These are phyloP conservation scores for Cyclanthera cordifolia DNA, from an alignment of 306 rosid species.

Conservation along the genomic window DNA sequence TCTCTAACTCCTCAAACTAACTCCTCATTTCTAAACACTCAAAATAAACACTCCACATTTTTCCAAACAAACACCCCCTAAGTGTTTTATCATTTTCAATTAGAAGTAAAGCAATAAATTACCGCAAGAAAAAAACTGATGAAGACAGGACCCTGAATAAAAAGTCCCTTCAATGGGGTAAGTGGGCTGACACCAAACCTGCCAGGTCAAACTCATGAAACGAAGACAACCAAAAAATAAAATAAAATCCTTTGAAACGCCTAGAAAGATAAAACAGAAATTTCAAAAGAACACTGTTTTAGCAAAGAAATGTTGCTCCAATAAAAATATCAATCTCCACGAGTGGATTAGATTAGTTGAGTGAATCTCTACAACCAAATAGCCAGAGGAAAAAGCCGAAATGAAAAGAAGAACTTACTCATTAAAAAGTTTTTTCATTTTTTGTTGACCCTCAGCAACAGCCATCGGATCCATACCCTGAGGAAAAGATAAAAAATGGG, in stretches of 20 bases:
- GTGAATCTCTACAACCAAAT: too few relatives aligned
- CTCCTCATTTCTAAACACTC: too few relatives aligned
- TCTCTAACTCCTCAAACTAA: too few relatives aligned
- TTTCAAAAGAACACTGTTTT: constrained; percentile 17
- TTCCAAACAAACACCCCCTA: too few relatives aligned
- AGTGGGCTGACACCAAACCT: constrained; percentile 75
- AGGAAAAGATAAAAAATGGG: not conserved
- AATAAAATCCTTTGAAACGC: not conserved
- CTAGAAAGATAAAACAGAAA: not conserved
- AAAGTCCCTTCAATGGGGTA: constrained; percentile 69
- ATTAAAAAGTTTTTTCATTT: constrained; percentile 25
- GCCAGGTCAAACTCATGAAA: constrained; percentile 24
- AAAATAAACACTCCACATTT: too few relatives aligned
- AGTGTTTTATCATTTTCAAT: constrained; percentile 3
- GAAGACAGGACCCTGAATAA: constrained; percentile 70
- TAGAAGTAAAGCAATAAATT: constrained; percentile 27
- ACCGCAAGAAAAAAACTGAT: constrained; percentile 85
- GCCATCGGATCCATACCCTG: constrained; percentile 38
- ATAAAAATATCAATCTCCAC: not conserved
- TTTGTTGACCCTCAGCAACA: constrained; percentile 29
- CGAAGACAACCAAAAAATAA: not conserved
- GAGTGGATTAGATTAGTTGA: too few relatives aligned
- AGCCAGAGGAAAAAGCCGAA: not conserved
- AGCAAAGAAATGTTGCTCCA: constrained; percentile 7
- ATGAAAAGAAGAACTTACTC: constrained; percentile 27